Percentiles rank a stretch among this genome's conserved stretches.
Conservation (phyloP, 352 stramenopile genomes). For the Thalassiosira mediterranea region DNA sequence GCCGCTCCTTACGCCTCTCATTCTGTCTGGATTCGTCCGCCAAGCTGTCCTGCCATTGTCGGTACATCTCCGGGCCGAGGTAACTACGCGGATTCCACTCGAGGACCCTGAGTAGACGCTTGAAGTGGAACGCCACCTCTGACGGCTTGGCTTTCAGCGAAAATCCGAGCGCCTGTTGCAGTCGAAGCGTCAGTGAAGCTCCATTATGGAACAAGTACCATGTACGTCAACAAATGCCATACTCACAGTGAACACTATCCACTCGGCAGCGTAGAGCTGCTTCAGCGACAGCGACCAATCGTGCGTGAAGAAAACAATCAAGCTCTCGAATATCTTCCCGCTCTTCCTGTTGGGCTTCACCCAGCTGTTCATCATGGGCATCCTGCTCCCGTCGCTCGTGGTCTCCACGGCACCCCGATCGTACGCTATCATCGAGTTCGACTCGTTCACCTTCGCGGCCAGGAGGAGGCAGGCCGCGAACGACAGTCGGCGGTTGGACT, state of each 20-base stretch:
- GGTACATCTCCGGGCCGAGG: conserved; percentile 74
- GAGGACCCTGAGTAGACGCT: conserved; percentile 69
- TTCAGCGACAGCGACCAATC: conserved; percentile 81
- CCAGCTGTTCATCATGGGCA: conserved; percentile 47
- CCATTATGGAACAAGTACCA: conserved; percentile 5
- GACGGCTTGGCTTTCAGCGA: conserved; percentile 71
- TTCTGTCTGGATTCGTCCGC: conserved; percentile 58
- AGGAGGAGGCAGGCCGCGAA: conserved; percentile 95
- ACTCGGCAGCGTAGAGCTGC: conserved; percentile 78
- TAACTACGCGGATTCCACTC: conserved; percentile 67
- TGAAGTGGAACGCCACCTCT: conserved; percentile 83
- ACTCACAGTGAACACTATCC: conserved; percentile 75
- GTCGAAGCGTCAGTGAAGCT: no score
- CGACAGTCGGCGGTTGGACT: conserved; percentile 93
- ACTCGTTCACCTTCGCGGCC: conserved; percentile 90
- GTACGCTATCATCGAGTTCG: conserved; percentile 70
- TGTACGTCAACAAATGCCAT: not conserved
- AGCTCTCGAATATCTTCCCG: conserved; percentile 71
- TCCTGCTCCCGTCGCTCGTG: conserved; percentile 20
- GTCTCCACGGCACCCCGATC: conserved; percentile 29
- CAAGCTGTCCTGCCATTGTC: conserved; percentile 72
- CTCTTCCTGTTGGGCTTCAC: conserved; percentile 71
- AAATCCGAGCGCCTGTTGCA: conserved; percentile 78
- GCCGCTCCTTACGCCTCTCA: conserved; percentile 49
- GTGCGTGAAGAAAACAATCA: conserved; percentile 81